A percentile compares a stretch with the other conserved stretches of the same genome.
phyloP scores from a whole-genome alignment of 2,329 filamentous ascomycete genomes.

The Colletotrichum orbiculare region DNA sequence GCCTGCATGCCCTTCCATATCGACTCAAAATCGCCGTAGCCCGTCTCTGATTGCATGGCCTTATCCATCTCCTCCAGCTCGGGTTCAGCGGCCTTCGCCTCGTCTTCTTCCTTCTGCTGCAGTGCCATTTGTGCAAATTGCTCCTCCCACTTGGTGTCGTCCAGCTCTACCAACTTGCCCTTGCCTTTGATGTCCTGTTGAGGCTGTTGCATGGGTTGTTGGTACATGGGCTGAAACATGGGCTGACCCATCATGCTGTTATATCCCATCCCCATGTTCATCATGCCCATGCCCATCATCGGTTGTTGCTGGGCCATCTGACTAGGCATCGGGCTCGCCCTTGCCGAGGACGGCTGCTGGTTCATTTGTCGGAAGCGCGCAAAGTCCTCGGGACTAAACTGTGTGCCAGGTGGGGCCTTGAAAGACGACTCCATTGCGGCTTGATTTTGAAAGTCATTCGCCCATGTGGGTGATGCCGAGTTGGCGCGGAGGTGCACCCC shows the following conservation, averaged over 20 bases:
- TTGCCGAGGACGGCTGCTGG: slow-evolving; percentile 61
- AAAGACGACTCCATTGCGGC: slow-evolving; percentile 78
- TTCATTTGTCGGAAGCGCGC: slow-evolving; percentile 84
- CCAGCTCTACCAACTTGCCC: slow-evolving; percentile 92
- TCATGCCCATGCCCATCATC: slow-evolving; percentile 58
- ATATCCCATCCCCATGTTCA: slow-evolving; percentile 67
- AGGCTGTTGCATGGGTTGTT: slow-evolving; percentile 55
- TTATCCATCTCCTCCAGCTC: slow-evolving; percentile 90
- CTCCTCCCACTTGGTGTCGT: slow-evolving; percentile 95
- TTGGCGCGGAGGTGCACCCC: slow-evolving; percentile 63
- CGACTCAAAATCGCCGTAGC: slow-evolving; percentile 88
- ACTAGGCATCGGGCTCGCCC: slow-evolving; percentile 70
- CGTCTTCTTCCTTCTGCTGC: slow-evolving; percentile 65
- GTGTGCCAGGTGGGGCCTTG: slow-evolving; percentile 65
- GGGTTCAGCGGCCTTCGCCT: slow-evolving; percentile 73
- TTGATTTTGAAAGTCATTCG: slow-evolving; percentile 66
- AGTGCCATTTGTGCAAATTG: slow-evolving; percentile 92
- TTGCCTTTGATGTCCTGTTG: slow-evolving; percentile 77
- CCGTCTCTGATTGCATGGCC: slow-evolving; percentile 74
- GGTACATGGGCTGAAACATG: slow-evolving; percentile 65
- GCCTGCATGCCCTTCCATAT: slow-evolving; percentile 87
- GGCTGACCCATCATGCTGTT: slow-evolving; percentile 66
- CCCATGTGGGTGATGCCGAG: slow-evolving; percentile 66
- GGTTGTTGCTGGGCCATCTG: slow-evolving; percentile 57
- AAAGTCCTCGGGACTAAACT: slow-evolving; percentile 87